These are phyloP conservation scores for Lachancea fermentati DNA, from an alignment of 805 yeast genomes.

Conservation along the genomic window DNA sequence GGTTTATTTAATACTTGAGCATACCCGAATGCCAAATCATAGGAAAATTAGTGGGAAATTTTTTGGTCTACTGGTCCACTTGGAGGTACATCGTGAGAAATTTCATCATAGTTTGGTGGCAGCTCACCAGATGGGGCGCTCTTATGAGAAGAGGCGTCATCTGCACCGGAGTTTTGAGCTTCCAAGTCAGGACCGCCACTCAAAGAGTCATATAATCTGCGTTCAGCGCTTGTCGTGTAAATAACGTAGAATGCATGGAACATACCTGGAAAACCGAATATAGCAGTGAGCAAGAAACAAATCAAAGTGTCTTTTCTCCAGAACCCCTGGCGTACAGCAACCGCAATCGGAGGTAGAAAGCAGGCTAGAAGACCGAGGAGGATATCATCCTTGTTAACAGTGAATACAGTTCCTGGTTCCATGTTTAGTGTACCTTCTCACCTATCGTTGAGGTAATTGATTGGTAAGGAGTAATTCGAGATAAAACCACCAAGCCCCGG, in stretches of 20 bases:
- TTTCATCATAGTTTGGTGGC: no score
- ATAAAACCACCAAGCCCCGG: no score
- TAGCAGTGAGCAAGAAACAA: conserved; percentile 15
- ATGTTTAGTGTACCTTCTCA: neutral
- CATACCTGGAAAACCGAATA: conserved; percentile 24
- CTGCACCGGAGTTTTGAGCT: conserved; percentile 1
- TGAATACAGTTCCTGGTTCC: conserved; percentile 5
- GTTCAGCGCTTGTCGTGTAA: conserved; percentile 22
- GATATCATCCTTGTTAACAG: conserved; percentile 24
- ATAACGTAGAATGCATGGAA: conserved; percentile 24
- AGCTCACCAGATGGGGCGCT: no score
- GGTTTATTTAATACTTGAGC: no score
- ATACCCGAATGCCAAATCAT: no score
- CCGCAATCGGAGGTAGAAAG: conserved; percentile 23
- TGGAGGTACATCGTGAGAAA: no score
- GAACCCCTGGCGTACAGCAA: conserved; percentile 20
- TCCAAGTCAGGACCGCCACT: conserved; percentile 4
- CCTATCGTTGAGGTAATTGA: neutral
- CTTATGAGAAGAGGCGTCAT: neutral
- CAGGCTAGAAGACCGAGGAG: conserved; percentile 16
- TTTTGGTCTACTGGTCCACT: no score
- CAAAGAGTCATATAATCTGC: conserved; percentile 5
- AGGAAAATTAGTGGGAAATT: no score
- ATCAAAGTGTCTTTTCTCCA: conserved; percentile 19
- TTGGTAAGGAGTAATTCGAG: neutral